phyloP scores from a whole-genome alignment of 257 asterid genomes.

The Rubia yunnanensis region DNA sequence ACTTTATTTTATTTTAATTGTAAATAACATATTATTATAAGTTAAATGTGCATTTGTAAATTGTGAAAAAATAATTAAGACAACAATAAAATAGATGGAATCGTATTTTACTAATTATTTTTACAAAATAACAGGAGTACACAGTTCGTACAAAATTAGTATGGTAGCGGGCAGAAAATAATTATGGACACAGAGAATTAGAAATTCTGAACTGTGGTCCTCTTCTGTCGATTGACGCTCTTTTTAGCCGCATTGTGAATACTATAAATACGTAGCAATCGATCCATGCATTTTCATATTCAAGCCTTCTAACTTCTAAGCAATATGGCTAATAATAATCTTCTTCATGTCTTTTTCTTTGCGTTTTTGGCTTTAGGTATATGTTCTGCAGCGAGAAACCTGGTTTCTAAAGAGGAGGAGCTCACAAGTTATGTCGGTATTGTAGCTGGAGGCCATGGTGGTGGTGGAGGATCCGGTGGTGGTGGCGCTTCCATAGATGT shows the following conservation, averaged over 20 bases:
- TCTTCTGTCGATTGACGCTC: constrained; percentile 23
- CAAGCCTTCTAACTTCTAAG: constrained; percentile 1
- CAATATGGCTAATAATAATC: constrained; percentile 25
- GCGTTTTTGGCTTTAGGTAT: constrained; percentile 29
- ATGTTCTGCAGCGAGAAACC: constrained; percentile 56
- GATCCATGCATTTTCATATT: constrained; percentile 25
- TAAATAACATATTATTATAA: too few relatives aligned
- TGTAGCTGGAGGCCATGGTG: constrained; percentile 21
- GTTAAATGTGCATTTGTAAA: too few relatives aligned
- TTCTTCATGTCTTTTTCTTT: constrained; percentile 28
- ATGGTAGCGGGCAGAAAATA: neutral
- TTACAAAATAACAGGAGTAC: neutral
- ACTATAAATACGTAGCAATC: constrained; percentile 32
- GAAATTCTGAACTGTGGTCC: neutral
- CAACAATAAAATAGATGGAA: too few relatives aligned
- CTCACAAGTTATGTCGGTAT: constrained; percentile 14
- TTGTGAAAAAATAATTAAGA: too few relatives aligned
- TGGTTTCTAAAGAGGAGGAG: constrained; percentile 21
- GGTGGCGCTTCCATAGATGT: constrained; percentile 16
- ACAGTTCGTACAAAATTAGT: neutral
- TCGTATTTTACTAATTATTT: too few relatives aligned
- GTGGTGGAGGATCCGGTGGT: constrained; percentile 25
- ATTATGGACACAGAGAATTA: neutral
- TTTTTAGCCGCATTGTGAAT: neutral
- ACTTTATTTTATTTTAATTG: too few relatives aligned